phyloP scores from a whole-genome alignment of 179 eudicot species.

The Drosera spatulata region DNA sequence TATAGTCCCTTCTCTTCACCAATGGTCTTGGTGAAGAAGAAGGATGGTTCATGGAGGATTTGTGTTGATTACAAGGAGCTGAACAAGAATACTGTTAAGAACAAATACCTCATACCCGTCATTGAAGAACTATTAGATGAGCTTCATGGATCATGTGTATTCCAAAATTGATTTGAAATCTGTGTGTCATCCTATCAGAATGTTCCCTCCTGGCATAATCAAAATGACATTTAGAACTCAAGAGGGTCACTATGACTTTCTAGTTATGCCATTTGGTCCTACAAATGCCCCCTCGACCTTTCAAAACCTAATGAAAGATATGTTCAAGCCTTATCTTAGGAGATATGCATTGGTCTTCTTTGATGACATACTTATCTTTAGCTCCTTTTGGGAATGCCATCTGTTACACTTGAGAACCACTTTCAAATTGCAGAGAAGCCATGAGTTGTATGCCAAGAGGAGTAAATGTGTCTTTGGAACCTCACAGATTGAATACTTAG shows the following conservation, averaged over 20 bases:
- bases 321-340: too few species aligned
- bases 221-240: too few species aligned
- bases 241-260: too few species aligned
- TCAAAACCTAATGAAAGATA: not conserved
- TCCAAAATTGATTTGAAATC: not conserved
- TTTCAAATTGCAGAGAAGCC: not conserved
- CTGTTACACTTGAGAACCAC: not conserved
- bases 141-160: not conserved
- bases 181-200: not conserved
- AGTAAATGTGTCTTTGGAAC: conserved; percentile 4
- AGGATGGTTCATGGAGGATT: not conserved
- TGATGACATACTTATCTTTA: too few species aligned
- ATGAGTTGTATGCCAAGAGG: not conserved
- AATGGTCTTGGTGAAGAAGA: conserved; percentile 1
- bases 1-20: conserved; percentile 5
- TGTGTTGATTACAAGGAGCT: conserved; percentile 5
- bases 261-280: conserved; percentile 1
- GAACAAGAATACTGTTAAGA: conserved; percentile 2
- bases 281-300: conserved; percentile 6
- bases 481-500: not conserved
- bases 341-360: too few species aligned
- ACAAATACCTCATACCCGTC: conserved; percentile 1
- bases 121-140: conserved; percentile 3
- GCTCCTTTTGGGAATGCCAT: not conserved
- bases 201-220: too few species aligned